Base-by-base conservation (phyloP, 2,329 filamentous ascomycete species). In the Trichoderma sp. region DNA sequence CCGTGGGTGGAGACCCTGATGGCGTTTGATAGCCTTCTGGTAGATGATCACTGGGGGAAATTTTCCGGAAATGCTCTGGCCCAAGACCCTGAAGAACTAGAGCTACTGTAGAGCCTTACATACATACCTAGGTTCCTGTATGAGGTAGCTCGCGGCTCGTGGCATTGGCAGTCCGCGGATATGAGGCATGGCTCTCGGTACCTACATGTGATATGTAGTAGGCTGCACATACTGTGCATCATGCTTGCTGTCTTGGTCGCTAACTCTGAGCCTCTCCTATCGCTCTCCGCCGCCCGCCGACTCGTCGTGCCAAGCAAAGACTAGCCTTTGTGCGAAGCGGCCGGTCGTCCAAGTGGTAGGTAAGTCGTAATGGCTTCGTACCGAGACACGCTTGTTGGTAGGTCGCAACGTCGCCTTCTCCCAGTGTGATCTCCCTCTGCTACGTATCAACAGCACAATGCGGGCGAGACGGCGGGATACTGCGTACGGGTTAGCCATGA, bases 11-110 rank as follows among this genome's bases (percentile, higher is more conserved):
- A 41, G 62, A 48, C 43, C 41, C n/a, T 19, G 48, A 50, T 65
- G 63, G 55, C 63, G 28, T 63, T 45, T 57, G 43, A 47, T 63
- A 50, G 61, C 44, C 28, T 45, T 34, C 54, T 55, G 48, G 51
- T 30, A n/a, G 41, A 47, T 54, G 59, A 54, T 62, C 59, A 50
- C 50, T 55, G 48, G 59, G 59, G 59, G 59, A 62, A 62, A 62
- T 39, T 62, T 62, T 62, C 59, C 59, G 59, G 59, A 55, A 14
- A 39, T 54, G 59, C 48, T 62, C 21, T 51, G 39, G 39, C 28
- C 41, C 39, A 39, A 30, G 41, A 54, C 50, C 59, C 59, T 54
- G 59, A 47, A 43, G n/a, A 41, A 28, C 30, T 43, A n/a, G 50
- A 52, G 9, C 26, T 52, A 19, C 48, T 15, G 24, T 51, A 41